Percentiles rank a stretch among this genome's conserved stretches.
phyloP scores from a whole-genome alignment of 139 green algal species.

The Tetraselmis striata region DNA sequence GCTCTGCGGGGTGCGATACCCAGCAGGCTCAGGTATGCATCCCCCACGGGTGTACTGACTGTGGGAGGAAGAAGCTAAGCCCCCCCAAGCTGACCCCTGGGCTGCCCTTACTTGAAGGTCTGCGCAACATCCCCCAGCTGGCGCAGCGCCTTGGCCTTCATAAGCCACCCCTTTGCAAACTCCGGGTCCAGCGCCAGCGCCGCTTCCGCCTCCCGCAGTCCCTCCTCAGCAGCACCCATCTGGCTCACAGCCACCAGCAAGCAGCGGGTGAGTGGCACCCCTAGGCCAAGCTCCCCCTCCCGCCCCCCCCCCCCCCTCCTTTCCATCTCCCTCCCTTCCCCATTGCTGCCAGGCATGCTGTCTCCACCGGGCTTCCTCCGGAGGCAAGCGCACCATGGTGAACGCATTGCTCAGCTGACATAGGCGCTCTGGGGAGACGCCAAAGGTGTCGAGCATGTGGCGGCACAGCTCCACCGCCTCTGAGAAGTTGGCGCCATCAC shows the following conservation, averaged over 20 bases:
- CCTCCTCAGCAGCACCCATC: not conserved
- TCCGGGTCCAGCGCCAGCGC: not conserved
- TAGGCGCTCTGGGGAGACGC: not conserved
- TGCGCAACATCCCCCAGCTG: not conserved
- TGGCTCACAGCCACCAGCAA: too few relatives aligned
- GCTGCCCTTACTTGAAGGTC: not conserved
- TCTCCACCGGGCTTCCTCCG: too few relatives aligned
- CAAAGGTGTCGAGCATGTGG: not conserved
- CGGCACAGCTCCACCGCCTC: not conserved
- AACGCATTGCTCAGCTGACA: not conserved
- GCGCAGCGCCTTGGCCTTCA: not conserved
- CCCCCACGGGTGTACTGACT: too few relatives aligned
- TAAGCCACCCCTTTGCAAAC: not conserved
- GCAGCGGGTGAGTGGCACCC: too few relatives aligned
- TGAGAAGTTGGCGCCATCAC: not conserved
- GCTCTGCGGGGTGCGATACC: too few relatives aligned
- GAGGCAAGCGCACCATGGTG: not conserved
- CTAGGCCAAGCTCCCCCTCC: too few relatives aligned
- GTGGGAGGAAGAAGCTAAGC: not conserved
- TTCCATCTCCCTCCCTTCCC: too few relatives aligned
- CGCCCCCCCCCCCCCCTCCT: too few relatives aligned
- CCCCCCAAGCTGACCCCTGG: not conserved
- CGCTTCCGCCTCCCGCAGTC: not conserved
- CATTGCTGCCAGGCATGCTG: too few relatives aligned
- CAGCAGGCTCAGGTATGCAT: too few relatives aligned